phyloP scores from a whole-genome alignment of 257 asterid species.

The Gentiana straminea region DNA sequence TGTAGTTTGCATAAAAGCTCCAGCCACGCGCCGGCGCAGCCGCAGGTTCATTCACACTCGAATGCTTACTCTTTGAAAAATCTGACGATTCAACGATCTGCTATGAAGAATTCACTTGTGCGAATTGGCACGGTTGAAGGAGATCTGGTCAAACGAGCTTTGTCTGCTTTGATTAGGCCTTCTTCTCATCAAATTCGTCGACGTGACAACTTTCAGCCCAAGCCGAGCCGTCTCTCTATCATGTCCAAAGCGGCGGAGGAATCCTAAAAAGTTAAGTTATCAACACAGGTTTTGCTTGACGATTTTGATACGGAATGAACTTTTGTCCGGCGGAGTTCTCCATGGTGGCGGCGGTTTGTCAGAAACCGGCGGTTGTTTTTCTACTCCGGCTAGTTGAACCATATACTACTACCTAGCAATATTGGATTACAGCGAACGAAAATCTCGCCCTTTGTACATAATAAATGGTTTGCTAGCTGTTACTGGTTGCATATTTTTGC shows the following conservation, averaged over 20 bases:
- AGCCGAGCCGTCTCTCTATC: constrained; percentile 60
- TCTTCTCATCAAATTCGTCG: constrained; percentile 79
- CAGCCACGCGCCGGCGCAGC: constrained; percentile 20
- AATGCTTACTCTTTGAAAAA: constrained; percentile 48
- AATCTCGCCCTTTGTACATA: constrained; percentile 22
- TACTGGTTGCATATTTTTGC: constrained; percentile 17
- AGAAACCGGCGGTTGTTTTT: constrained; percentile 15
- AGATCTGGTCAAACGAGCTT: constrained; percentile 61
- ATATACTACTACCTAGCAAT: constrained; percentile 11
- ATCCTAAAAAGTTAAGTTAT: neutral
- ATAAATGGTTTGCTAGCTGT: constrained; percentile 3
- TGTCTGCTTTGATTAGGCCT: constrained; percentile 70
- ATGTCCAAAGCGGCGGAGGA: constrained; percentile 39
- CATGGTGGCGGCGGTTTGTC: neutral
- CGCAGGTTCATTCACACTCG: constrained; percentile 21
- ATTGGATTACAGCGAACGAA: constrained; percentile 14
- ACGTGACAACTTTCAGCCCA: constrained; percentile 41
- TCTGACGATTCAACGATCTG: constrained; percentile 74
- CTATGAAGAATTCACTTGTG: constrained; percentile 87
- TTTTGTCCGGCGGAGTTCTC: constrained; percentile 1
- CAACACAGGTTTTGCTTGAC: constrained; percentile 35
- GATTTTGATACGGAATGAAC: constrained; percentile 7
- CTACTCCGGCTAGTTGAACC: constrained; percentile 13
- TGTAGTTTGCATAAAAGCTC: constrained; percentile 62
- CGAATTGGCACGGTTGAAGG: constrained; percentile 80